Percentiles rank a stretch among this genome's conserved stretches.
Conservation (phyloP, 164 flowering plant species). For the Amborella trichopoda region DNA sequence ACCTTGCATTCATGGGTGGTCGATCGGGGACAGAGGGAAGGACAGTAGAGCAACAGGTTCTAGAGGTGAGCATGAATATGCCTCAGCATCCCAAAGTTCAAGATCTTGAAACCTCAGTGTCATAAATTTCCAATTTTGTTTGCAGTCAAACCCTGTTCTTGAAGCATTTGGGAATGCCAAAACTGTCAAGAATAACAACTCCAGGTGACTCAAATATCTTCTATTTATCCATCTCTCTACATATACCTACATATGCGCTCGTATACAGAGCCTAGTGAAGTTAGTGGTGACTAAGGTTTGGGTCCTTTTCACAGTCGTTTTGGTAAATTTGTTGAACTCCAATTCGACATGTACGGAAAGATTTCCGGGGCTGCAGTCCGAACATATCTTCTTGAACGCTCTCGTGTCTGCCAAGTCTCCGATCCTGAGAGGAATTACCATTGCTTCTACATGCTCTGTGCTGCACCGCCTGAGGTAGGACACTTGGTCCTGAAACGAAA, state of each 20-base stretch:
- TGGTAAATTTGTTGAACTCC: conserved; percentile 87
- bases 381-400: conserved; percentile 75
- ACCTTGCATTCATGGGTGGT: conserved; percentile 93
- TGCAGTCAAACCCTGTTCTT: conserved; percentile 78
- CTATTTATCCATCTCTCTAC: too few relatives aligned
- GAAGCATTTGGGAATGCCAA: conserved; percentile 92
- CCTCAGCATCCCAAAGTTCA: too few relatives aligned
- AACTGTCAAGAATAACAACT: conserved; percentile 79
- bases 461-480: conserved; percentile 78
- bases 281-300: too few relatives aligned
- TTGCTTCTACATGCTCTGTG: conserved; percentile 84
- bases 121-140: not conserved
- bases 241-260: too few relatives aligned
- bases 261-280: too few relatives aligned
- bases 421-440: conserved; percentile 84
- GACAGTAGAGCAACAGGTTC: conserved; percentile 82
- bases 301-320: conserved; percentile 52
- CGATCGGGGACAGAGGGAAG: conserved; percentile 70
- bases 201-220: too few relatives aligned
- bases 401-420: conserved; percentile 78
- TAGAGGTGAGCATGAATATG: conserved; percentile 82
- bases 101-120: too few relatives aligned
- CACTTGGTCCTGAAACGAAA: too few relatives aligned
- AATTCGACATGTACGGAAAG: conserved; percentile 64
- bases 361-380: conserved; percentile 84